Conservation (phyloP, 345 rosid genomes). For the Citrus unshiu region DNA sequence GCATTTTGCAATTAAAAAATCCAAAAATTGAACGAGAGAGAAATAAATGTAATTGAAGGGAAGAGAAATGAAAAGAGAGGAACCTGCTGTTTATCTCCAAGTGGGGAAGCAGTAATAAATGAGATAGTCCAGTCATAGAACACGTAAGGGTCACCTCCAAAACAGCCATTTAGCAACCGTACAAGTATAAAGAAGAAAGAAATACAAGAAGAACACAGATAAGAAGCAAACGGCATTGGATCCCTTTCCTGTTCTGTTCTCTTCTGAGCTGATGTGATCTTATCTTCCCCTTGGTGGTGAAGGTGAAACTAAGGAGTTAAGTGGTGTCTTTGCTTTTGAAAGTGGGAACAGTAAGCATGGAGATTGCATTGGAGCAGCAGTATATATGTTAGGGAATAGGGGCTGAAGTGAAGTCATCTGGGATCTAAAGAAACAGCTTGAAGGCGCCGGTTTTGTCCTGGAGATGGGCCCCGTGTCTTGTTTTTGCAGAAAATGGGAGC, state of each 20-base stretch:
- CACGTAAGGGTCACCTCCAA: conserved; percentile 69
- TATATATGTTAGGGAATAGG: not conserved
- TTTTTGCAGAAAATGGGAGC: not conserved
- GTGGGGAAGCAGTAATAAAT: conserved; percentile 60
- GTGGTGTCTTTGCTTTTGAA: not conserved
- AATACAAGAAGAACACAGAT: conserved; percentile 6
- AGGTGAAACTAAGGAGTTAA: not conserved
- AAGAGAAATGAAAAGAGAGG: not conserved
- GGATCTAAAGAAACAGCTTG: not conserved
- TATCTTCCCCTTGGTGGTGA: not conserved
- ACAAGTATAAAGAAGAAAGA: conserved; percentile 22
- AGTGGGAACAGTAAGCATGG: not conserved
- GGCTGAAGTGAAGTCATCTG: not conserved
- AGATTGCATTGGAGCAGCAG: not conserved
- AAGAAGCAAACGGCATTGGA: conserved; percentile 36
- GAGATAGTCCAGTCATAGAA: conserved; percentile 88
- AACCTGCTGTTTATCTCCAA: conserved; percentile 72
- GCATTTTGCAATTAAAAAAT: too few species aligned
- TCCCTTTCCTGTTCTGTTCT: conserved; percentile 8
- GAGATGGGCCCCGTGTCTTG: not conserved
- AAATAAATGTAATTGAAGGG: not conserved
- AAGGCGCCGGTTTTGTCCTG: not conserved
- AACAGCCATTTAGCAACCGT: conserved; percentile 24
- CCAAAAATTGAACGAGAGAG: not conserved
- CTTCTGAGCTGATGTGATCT: not conserved